Evolutionary conservation across 2,329 filamentous ascomycete genomes (phyloP).

Genomic region (Claviceps capensis): DNA sequence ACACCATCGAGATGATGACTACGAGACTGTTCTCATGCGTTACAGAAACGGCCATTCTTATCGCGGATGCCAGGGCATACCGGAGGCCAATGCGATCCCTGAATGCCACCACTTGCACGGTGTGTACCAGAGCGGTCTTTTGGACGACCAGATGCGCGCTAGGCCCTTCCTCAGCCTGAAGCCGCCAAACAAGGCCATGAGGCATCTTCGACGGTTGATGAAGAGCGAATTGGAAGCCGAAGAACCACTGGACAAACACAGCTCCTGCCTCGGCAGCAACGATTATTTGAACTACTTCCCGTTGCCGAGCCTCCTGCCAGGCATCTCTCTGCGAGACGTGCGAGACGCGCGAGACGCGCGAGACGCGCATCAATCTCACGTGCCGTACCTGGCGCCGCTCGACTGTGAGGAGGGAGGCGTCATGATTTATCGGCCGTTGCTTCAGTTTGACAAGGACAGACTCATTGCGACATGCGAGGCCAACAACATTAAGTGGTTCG

Average conservation of each 20-base stretch:
- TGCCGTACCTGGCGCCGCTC: slow-evolving; percentile 22
- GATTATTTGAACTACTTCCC: slow-evolving; percentile 15
- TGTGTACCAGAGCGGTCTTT: slow-evolving; percentile 50
- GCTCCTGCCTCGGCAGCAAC: slow-evolving; percentile 8
- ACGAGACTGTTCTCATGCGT: slow-evolving; percentile 78
- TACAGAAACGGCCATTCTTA: slow-evolving; percentile 52
- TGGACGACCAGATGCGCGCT: slow-evolving; percentile 28
- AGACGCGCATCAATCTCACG: slow-evolving; percentile 5
- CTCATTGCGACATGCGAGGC: slow-evolving; percentile 62
- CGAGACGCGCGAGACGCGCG: neutral
- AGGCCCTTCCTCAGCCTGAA: slow-evolving; percentile 26
- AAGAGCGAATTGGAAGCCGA: slow-evolving; percentile 15
- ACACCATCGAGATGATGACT: slow-evolving; percentile 83
- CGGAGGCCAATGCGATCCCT: slow-evolving; percentile 53
- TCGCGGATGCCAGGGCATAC: slow-evolving; percentile 63
- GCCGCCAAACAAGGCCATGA: slow-evolving; percentile 17
- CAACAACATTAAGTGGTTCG: slow-evolving; percentile 60
- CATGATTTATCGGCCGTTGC: slow-evolving; percentile 52
- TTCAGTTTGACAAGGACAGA: slow-evolving; percentile 56
- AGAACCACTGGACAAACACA: slow-evolving; percentile 6
- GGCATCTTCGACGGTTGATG: slow-evolving; percentile 16
- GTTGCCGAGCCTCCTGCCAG: slow-evolving; percentile 4
- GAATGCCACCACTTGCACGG: slow-evolving; percentile 68
- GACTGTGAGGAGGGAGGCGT: slow-evolving; percentile 52
- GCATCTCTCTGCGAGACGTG: slow-evolving; percentile 8